Conservation (phyloP, 1,284 basidiomycete species). For the Ganoderma multipileum region DNA sequence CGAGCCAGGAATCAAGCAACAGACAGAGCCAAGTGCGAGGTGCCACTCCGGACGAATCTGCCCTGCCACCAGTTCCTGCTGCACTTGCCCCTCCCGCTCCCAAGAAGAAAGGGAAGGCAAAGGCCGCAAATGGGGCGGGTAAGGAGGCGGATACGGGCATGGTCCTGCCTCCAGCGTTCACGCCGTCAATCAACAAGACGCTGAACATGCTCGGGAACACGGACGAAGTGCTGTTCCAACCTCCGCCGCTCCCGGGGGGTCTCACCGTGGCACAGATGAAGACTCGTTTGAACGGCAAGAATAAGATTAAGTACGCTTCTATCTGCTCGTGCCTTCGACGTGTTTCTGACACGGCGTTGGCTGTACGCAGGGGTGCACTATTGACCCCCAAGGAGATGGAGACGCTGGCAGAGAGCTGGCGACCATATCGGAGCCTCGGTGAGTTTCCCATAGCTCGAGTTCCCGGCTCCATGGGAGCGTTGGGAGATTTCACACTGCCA, state of each 20-base stretch:
- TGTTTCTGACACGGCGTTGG: constrained; percentile 13
- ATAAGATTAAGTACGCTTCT: constrained; percentile 77
- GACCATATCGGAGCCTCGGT: constrained; percentile 83
- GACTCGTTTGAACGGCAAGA: constrained; percentile 76
- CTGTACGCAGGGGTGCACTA: constrained; percentile 66
- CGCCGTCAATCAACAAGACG: constrained; percentile 68
- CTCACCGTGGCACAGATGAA: constrained; percentile 68
- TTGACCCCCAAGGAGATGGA: constrained; percentile 87
- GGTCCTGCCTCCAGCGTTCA: constrained; percentile 62
- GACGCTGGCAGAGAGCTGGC: constrained; percentile 77
- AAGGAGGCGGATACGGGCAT: constrained; percentile 29
- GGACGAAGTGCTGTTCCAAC: constrained; percentile 20
- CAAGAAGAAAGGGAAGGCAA: constrained; percentile 24
- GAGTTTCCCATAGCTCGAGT: constrained; percentile 32
- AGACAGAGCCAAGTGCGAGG: constrained; percentile 7
- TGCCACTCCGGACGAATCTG: constrained; percentile 33
- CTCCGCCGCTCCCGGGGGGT: constrained; percentile 61
- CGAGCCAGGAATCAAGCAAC: not conserved
- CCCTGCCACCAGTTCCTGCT: constrained; percentile 33
- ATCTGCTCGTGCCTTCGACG: constrained; percentile 5
- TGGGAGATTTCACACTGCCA: not conserved
- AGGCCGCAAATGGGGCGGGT: constrained; percentile 16
- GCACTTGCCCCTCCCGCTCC: constrained; percentile 17
- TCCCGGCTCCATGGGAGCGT: not conserved
- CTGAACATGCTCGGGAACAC: constrained; percentile 43